These are phyloP conservation scores for Dactylonectria macrodidyma DNA, from an alignment of 2,329 filamentous ascomycete genomes.

Conservation along the genomic window DNA sequence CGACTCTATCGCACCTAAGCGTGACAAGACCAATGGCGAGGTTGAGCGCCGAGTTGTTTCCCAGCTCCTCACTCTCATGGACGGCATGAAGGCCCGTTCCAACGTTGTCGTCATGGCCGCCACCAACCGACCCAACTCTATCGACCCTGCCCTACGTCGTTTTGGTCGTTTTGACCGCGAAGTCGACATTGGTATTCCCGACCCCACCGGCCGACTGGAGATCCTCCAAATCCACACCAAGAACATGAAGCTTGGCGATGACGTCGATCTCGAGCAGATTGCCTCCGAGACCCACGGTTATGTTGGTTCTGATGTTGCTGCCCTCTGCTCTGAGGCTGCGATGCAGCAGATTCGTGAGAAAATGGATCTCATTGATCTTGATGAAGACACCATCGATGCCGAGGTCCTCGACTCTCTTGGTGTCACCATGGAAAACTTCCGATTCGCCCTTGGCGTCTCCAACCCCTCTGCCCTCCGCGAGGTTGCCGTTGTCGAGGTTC, in stretches of 20 bases:
- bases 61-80: conserved; percentile 97
- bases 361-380: conserved; percentile 99
- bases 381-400: conserved; percentile 98
- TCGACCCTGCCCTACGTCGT: conserved; percentile 96
- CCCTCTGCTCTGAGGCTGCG: conserved; percentile 97
- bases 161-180: conserved; percentile 99
- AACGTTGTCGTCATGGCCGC: conserved; percentile 99
- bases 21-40: conserved; percentile 99
- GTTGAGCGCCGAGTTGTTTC: conserved; percentile 99
- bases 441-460: conserved; percentile 96
- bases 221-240: conserved; percentile 99
- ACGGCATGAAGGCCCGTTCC: conserved; percentile 99
- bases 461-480: conserved; percentile 99
- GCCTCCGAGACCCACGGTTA: conserved; percentile 99
- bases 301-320: conserved; percentile 97
- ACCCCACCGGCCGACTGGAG: conserved; percentile 97
- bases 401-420: conserved; percentile 98
- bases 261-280: conserved; percentile 97
- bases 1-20: conserved; percentile 98
- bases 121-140: conserved; percentile 98
- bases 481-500: conserved; percentile 98
- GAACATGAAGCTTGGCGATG: conserved; percentile 99
- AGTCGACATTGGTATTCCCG: conserved; percentile 97
- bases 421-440: conserved; percentile 99
- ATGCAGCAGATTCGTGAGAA: conserved; percentile 99